These are phyloP conservation scores for Clohesyomyces aquaticus DNA, from an alignment of 495 filamentous ascomycete genomes.

Conservation along the genomic window DNA sequence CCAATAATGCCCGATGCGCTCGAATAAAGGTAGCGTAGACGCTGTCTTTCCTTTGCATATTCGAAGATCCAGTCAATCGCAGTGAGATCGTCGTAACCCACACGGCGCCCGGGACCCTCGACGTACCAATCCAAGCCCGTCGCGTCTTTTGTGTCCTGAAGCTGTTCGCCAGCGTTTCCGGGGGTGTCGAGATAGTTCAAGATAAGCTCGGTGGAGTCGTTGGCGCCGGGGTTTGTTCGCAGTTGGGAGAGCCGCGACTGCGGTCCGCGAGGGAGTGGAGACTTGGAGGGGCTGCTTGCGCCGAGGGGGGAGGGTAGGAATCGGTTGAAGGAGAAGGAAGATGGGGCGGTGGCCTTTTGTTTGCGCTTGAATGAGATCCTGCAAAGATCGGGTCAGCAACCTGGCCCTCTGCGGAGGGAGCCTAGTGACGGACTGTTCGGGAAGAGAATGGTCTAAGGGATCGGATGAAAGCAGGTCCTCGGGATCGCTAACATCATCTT, in stretches of 20 bases:
- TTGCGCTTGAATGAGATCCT: constrained; percentile 86
- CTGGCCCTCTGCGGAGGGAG: background rate
- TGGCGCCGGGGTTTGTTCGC: constrained; percentile 13
- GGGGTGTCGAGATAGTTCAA: constrained; percentile 46
- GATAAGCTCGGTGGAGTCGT: constrained; percentile 47
- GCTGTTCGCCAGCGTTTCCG: constrained; percentile 44
- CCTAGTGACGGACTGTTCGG: constrained; percentile 37
- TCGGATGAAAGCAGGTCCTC: constrained; percentile 44
- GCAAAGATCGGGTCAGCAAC: background rate
- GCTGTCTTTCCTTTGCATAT: constrained; percentile 93
- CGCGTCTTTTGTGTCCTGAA: constrained; percentile 64
- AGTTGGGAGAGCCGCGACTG: constrained; percentile 20
- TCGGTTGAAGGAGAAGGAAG: constrained; percentile 61
- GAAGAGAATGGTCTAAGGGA: constrained; percentile 41
- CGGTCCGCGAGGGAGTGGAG: constrained; percentile 34
- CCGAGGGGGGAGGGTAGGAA: constrained; percentile 55
- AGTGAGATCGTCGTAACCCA: constrained; percentile 94
- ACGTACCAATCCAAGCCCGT: constrained; percentile 80
- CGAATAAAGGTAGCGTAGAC: constrained; percentile 73
- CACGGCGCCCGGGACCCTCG: constrained; percentile 86
- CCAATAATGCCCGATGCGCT: constrained; percentile 73
- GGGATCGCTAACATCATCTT: constrained; percentile 41
- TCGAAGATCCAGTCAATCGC: constrained; percentile 99
- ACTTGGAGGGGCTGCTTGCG: constrained; percentile 35
- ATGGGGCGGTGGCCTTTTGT: constrained; percentile 64